These are phyloP conservation scores for Fomitopsis pinicola DNA, from an alignment of 1,284 basidiomycete genomes.

Conservation along the genomic window DNA sequence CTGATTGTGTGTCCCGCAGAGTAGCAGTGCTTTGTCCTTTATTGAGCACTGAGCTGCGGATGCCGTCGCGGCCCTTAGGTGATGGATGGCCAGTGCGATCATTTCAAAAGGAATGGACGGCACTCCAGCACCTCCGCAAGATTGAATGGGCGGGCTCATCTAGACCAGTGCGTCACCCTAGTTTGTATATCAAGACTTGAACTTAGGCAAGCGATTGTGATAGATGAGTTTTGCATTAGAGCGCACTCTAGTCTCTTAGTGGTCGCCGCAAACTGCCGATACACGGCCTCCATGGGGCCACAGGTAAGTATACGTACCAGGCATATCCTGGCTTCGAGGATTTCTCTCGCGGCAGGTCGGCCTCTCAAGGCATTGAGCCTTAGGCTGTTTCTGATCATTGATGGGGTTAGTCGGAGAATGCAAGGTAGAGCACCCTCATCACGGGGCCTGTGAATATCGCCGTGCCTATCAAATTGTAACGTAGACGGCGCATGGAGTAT, in stretches of 20 bases:
- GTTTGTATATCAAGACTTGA: neutral
- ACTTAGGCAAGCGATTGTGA: neutral
- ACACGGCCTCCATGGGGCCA: neutral
- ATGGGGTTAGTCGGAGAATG: no score
- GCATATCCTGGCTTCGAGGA: no score
- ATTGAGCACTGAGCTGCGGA: neutral
- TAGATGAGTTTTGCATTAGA: neutral
- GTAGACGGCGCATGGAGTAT: no score
- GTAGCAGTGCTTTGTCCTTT: neutral
- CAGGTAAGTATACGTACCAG: neutral
- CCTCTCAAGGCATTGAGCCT: no score
- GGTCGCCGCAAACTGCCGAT: neutral
- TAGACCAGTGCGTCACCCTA: neutral
- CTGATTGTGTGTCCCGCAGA: neutral
- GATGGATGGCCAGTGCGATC: neutral
- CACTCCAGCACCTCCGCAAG: no score
- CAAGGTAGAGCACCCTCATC: no score
- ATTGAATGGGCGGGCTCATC: neutral
- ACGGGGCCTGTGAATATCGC: no score
- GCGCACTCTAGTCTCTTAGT: neutral
- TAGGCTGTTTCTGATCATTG: no score
- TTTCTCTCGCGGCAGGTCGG: neutral
- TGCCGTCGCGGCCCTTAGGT: conserved; percentile 2
- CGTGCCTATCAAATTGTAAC: no score
- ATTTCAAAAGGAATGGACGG: neutral